Evolutionary conservation across 768 basidiomycete species (phyloP), one percentile per base, ranked within the genome.

Genomic region (Cystofilobasidium macerans): DNA sequence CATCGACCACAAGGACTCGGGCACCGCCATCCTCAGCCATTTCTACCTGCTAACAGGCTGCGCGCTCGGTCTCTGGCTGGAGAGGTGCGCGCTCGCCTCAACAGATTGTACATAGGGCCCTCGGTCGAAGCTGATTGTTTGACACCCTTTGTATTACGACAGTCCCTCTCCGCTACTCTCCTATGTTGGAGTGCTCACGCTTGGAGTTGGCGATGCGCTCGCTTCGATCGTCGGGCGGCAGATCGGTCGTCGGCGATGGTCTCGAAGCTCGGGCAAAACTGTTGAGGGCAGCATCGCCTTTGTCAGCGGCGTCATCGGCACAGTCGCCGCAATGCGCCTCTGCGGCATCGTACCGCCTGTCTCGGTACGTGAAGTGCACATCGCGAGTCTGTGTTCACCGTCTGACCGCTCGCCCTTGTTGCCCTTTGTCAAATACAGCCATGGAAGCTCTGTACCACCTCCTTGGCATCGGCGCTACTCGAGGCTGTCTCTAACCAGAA

Each of bases 41-140:
- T 99, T 99, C 74, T 99, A 97, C 78, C 79, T 99, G 53, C 79
- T 99, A 61, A 93, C 90, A 0, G 95, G 95, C 2, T 97, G 94
- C 75, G 93, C 95, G 8, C 86, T 88, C 11, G 86, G 88, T 20
- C 75, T 98, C 26, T 99, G 95, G 95, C 82, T 99, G 57, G 95
- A 98, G 78, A 88, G 89, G 85, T 89, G 73, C 72, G 86, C n/a
- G n/a, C n/a, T n/a, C n/a, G n/a, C n/a, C n/a, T n/a, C n/a, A n/a
- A n/a, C n/a, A n/a, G n/a, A n/a, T 81, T 57, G 11, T 33, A 11
- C 40, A 13, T 20, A 3, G 20, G 32, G 6, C 5, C 36, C 26
- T 26, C 16, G 14, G 7, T 8, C 67, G 30, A 24, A 36, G 26
- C 14, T 47, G 38, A 28, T 12, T 1, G n/a, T 13, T 13, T 35